Evolutionary conservation across 139 green algal species (phyloP).

Genomic region (Picochlorum sp.): DNA sequence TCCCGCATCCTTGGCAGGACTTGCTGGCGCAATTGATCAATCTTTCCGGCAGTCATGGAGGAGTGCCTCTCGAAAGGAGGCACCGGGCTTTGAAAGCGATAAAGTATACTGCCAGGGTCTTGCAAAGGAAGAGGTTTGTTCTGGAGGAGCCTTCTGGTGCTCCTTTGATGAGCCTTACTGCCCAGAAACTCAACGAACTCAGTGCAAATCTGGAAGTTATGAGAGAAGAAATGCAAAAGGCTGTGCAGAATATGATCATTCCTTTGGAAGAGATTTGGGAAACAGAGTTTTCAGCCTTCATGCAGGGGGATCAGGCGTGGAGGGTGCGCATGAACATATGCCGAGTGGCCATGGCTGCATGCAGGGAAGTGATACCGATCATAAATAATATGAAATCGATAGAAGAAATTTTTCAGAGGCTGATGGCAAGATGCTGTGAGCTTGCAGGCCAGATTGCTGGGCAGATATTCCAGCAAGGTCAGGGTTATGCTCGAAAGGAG

Average conservation of each 20-base stretch:
- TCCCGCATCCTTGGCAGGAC: constrained; percentile 27
- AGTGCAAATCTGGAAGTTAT: not conserved
- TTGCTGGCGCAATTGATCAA: constrained; percentile 1
- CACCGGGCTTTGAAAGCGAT: constrained; percentile 52
- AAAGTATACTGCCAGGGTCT: constrained; percentile 51
- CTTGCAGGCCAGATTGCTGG: not conserved
- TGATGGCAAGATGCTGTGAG: not conserved
- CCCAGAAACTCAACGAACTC: not conserved
- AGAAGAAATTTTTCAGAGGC: constrained; percentile 1
- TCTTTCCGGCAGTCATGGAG: constrained; percentile 17
- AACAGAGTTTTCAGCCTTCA: not conserved
- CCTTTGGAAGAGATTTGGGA: not conserved
- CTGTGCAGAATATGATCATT: not conserved
- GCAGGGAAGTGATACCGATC: constrained; percentile 6
- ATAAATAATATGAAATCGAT: not conserved
- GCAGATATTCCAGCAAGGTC: not conserved
- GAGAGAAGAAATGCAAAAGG: not conserved
- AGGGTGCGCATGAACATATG: not conserved
- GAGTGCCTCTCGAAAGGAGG: constrained; percentile 10
- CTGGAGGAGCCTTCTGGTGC: constrained; percentile 30
- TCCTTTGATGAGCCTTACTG: not conserved
- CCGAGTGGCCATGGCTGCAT: not conserved
- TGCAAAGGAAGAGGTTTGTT: constrained; percentile 63
- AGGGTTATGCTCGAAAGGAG: constrained; percentile 7
- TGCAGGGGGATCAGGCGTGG: not conserved